phyloP scores from a whole-genome alignment of 768 basidiomycete species.

The Lyophyllum semitale region DNA sequence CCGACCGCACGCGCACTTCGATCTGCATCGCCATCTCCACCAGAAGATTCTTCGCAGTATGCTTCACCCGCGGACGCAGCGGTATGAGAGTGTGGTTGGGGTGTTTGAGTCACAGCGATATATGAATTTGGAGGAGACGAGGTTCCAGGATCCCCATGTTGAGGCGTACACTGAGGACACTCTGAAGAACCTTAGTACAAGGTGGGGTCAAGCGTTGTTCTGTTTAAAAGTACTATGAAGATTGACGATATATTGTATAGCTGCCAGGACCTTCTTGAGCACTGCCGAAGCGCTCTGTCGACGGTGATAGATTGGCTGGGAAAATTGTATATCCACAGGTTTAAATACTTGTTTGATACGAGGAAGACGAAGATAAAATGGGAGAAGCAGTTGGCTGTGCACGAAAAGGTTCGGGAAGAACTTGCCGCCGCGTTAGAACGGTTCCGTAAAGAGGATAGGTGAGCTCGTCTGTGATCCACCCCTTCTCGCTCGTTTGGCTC shows the following conservation, averaged over 20 bases:
- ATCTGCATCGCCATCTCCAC: conserved; percentile 33
- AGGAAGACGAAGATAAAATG: conserved; percentile 31
- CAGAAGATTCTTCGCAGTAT: conserved; percentile 39
- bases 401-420: conserved; percentile 37
- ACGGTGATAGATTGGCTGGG: conserved; percentile 54
- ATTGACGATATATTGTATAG: conserved; percentile 23
- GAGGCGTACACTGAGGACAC: conserved; percentile 43
- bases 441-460: conserved; percentile 59
- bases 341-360: conserved; percentile 36
- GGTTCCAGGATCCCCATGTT: conserved; percentile 50
- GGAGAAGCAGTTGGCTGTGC: conserved; percentile 34
- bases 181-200: conserved; percentile 46
- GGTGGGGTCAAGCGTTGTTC: conserved; percentile 22
- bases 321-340: conserved; percentile 33
- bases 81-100: conserved; percentile 60
- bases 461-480: conserved; percentile 1
- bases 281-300: conserved; percentile 39
- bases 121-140: conserved; percentile 62
- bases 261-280: conserved; percentile 53
- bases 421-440: conserved; percentile 38
- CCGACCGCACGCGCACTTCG: conserved; percentile 19
- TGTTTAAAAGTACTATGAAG: neutral
- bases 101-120: conserved; percentile 76
- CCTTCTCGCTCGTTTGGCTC: neutral
- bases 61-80: conserved; percentile 37